These are phyloP conservation scores for Mucor irregularis DNA, from an alignment of 371 early-diverging fungal species.

Conservation along the genomic window DNA sequence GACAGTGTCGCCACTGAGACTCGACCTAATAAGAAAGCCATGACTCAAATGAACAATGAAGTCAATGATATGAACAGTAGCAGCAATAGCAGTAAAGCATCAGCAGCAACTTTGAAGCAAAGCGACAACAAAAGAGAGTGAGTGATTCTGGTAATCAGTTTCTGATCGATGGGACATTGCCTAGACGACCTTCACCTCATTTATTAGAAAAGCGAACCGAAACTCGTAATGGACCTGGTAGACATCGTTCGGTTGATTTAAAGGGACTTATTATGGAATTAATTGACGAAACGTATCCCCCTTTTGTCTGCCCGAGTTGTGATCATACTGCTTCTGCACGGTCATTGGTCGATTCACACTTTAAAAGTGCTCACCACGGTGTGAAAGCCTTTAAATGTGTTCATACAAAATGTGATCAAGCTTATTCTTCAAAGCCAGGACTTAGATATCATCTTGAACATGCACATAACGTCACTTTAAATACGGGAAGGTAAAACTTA, in stretches of 20 bases:
- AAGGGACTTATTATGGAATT: constrained; percentile 16
- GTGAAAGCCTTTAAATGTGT: constrained; percentile 23
- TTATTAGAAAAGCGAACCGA: background rate
- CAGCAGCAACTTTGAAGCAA: no score
- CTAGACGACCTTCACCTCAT: background rate
- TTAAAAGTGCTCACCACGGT: constrained; percentile 20
- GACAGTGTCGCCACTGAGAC: no score
- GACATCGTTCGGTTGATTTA: constrained; percentile 14
- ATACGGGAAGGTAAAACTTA: constrained; percentile 5
- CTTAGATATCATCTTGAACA: constrained; percentile 33
- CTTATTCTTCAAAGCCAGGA: constrained; percentile 25
- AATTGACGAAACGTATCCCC: constrained; percentile 31
- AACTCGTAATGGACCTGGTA: background rate
- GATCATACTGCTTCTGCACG: constrained; percentile 3
- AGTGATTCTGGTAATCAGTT: constrained; percentile 1
- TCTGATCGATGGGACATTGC: constrained; percentile 3
- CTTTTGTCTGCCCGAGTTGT: constrained; percentile 28
- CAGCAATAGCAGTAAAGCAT: background rate
- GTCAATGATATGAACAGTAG: background rate
- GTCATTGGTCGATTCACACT: constrained; percentile 23
- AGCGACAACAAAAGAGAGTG: no score
- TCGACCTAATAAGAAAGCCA: no score
- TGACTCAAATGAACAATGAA: background rate
- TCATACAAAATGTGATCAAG: constrained; percentile 17
- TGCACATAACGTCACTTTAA: constrained; percentile 18